These are phyloP conservation scores for Aureococcus anophagefferens DNA, from an alignment of 108 stramenopile genomes.

Conservation along the genomic window DNA sequence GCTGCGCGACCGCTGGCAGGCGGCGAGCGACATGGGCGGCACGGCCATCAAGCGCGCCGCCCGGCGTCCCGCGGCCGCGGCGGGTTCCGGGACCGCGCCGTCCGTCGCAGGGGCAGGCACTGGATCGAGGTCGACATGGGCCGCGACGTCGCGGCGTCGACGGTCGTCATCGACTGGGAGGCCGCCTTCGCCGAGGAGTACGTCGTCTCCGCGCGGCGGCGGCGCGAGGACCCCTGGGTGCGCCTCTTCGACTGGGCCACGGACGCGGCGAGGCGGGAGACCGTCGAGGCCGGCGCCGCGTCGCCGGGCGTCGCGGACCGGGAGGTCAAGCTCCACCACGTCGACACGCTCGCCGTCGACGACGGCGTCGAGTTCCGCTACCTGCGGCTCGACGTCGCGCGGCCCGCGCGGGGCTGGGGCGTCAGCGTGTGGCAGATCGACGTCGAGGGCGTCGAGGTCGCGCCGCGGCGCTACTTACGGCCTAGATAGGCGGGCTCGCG, in stretches of 20 bases:
- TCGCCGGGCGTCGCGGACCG: slow-evolving; percentile 51
- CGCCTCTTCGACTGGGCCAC: neutral
- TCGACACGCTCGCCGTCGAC: slow-evolving; percentile 36
- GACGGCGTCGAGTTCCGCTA: slow-evolving; percentile 24
- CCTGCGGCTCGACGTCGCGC: slow-evolving; percentile 46
- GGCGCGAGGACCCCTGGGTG: slow-evolving; percentile 9
- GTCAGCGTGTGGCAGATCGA: slow-evolving; percentile 66
- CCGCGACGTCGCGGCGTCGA: slow-evolving; percentile 24
- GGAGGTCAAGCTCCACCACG: slow-evolving; percentile 56
- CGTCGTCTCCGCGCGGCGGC: slow-evolving; percentile 12
- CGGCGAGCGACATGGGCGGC: slow-evolving; percentile 67
- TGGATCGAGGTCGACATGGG: slow-evolving; percentile 53
- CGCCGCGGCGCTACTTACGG: no score
- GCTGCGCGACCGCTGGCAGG: slow-evolving; percentile 73
- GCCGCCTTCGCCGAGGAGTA: slow-evolving; percentile 58
- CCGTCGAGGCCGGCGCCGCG: slow-evolving; percentile 36
- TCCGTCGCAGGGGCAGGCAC: no score
- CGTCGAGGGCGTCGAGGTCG: slow-evolving; percentile 30
- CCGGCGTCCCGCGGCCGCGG: no score
- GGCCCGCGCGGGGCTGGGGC: slow-evolving; percentile 54
- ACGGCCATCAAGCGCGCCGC: slow-evolving; percentile 49
- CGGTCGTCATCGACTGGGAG: slow-evolving; percentile 64
- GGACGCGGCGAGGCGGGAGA: neutral
- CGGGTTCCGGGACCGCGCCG: no score
- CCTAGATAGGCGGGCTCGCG: no score